Percentiles rank a stretch among this genome's conserved stretches.
phyloP scores from a whole-genome alignment of 805 yeast species.

The Pichia ethanolica region DNA sequence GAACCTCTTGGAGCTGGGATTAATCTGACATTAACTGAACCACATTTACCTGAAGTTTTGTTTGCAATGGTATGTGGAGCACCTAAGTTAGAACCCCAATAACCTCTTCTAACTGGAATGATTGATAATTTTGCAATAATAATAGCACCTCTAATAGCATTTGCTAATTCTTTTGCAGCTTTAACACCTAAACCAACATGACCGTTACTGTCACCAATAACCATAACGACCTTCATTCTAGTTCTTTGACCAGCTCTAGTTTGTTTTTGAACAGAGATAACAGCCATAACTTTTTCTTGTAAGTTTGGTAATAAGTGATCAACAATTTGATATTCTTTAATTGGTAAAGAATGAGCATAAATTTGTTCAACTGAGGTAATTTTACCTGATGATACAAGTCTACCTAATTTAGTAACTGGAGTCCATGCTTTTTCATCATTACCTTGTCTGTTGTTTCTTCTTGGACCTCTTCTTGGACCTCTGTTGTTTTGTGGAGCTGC shows the following conservation, averaged over 20 bases:
- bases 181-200: constrained; percentile 99
- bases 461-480: constrained; percentile 54
- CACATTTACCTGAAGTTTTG: constrained; percentile 99
- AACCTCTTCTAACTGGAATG: constrained; percentile 99
- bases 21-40: constrained; percentile 97
- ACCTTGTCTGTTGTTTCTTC: constrained; percentile 63
- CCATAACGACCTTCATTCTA: constrained; percentile 99
- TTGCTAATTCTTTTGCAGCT: constrained; percentile 99
- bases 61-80: constrained; percentile 97
- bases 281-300: constrained; percentile 99
- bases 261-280: constrained; percentile 99
- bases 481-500: constrained; percentile 31
- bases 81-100: constrained; percentile 99
- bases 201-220: constrained; percentile 99
- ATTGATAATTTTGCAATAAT: constrained; percentile 97
- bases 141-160: constrained; percentile 99
- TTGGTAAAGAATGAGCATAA: constrained; percentile 98
- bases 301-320: constrained; percentile 93
- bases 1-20: constrained; percentile 99
- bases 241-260: constrained; percentile 99
- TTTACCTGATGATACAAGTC: constrained; percentile 99
- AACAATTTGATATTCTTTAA: constrained; percentile 98
- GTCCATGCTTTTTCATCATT: constrained; percentile 98
- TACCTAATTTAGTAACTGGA: constrained; percentile 99
- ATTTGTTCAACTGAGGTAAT: constrained; percentile 94